phyloP scores from a whole-genome alignment of 2,329 filamentous ascomycete genomes.

The Fusarium illudens region DNA sequence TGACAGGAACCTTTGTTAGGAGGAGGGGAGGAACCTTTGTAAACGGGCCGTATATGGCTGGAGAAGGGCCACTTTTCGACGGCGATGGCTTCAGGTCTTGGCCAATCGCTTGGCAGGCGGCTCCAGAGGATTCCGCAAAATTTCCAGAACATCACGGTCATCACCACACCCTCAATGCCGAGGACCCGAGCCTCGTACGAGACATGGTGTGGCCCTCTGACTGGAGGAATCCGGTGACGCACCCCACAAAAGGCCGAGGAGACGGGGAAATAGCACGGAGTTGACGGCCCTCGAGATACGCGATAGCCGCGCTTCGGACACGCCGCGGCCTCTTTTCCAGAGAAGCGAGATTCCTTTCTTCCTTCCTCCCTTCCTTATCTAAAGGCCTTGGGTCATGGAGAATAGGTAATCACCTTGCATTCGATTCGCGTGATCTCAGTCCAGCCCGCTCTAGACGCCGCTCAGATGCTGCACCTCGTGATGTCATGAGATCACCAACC shows the following conservation, averaged over 20 bases:
- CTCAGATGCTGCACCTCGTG: neutral
- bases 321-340: neutral
- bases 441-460: too few species aligned
- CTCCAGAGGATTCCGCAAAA: conserved; percentile 15
- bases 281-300: conserved; percentile 1
- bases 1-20: conserved; percentile 29
- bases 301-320: conserved; percentile 12
- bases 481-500: conserved; percentile 1
- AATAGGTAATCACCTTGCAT: neutral
- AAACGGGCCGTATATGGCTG: conserved; percentile 31
- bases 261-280: conserved; percentile 16
- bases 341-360: neutral
- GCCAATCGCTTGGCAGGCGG: conserved; percentile 26
- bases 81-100: neutral
- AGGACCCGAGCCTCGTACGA: conserved; percentile 39
- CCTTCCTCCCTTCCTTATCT: neutral
- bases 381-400: conserved; percentile 3
- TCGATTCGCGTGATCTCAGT: neutral
- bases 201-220: conserved; percentile 11
- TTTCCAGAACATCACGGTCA: conserved; percentile 42
- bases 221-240: conserved; percentile 15
- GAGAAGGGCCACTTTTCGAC: conserved; percentile 6
- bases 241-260: conserved; percentile 30
- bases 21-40: conserved; percentile 17
- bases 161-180: conserved; percentile 34